Percentiles rank a stretch among this genome's conserved stretches.
Conservation (phyloP, 768 basidiomycete species). For the Agrocybe pediades region DNA sequence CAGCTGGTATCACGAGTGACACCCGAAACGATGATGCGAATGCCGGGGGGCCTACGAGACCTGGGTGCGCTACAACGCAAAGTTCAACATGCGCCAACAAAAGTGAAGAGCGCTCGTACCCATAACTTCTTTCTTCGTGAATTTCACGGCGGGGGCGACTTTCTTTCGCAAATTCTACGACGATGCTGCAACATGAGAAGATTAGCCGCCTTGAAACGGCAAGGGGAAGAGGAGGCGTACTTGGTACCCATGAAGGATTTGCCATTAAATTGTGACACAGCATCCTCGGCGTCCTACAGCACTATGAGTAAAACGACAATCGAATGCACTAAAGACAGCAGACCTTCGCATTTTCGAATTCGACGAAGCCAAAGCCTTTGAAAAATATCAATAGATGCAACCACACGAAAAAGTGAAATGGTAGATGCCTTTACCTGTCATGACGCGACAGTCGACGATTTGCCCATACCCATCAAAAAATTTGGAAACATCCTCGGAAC, state of each 20-base stretch:
- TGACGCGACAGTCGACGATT: constrained; percentile 89
- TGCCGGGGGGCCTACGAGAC: constrained; percentile 76
- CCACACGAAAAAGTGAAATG: constrained; percentile 26
- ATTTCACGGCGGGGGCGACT: constrained; percentile 80
- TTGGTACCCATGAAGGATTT: constrained; percentile 88
- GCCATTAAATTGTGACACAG: constrained; percentile 82
- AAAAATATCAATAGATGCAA: constrained; percentile 9
- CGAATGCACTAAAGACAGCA: constrained; percentile 8
- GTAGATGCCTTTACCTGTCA: constrained; percentile 83
- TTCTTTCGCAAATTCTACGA: constrained; percentile 96
- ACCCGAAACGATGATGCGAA: constrained; percentile 84
- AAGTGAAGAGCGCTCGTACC: constrained; percentile 39
- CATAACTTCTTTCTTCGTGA: constrained; percentile 60
- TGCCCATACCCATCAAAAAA: constrained; percentile 90
- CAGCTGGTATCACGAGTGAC: constrained; percentile 95
- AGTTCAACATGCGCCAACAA: constrained; percentile 8
- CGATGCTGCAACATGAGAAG: constrained; percentile 58
- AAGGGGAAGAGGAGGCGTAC: constrained; percentile 40
- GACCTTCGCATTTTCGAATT: constrained; percentile 87
- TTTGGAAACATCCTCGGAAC: constrained; percentile 82
- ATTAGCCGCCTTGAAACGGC: background rate
- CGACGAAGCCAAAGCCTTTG: constrained; percentile 94
- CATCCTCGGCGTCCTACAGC: constrained; percentile 90
- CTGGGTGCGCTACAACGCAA: constrained; percentile 50
- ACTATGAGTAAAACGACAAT: constrained; percentile 11